Percentiles rank a stretch among this genome's conserved stretches.
These are phyloP conservation scores for Aspergillus hiratsukae DNA, from an alignment of 2,329 filamentous ascomycete species.

Conservation along the genomic window DNA sequence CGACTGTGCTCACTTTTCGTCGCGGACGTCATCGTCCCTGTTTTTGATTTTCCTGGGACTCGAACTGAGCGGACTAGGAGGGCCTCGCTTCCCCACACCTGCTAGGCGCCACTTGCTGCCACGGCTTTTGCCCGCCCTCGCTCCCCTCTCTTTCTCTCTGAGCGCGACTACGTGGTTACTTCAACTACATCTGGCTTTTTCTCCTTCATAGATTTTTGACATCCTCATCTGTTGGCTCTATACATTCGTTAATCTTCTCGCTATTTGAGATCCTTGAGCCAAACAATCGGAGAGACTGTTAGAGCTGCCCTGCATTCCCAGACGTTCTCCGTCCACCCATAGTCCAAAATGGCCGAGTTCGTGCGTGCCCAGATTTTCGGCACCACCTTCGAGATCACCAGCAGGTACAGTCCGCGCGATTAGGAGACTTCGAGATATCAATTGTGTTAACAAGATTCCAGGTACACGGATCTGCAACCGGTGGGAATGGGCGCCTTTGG, in stretches of 20 bases:
- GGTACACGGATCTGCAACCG: slow-evolving; percentile 95
- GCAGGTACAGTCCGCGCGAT: slow-evolving; percentile 60
- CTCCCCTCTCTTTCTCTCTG: slow-evolving; percentile 13
- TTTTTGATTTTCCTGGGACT: slow-evolving; percentile 19
- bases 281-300: not conserved
- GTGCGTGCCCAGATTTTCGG: slow-evolving; percentile 99
- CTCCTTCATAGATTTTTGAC: slow-evolving; percentile 4
- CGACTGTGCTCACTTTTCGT: slow-evolving; percentile 18
- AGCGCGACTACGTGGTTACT: slow-evolving; percentile 14
- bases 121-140: slow-evolving; percentile 15
- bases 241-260: slow-evolving; percentile 1
- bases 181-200: slow-evolving; percentile 7
- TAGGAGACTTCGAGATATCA: not conserved
- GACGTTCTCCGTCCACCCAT: slow-evolving; percentile 10
- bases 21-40: slow-evolving; percentile 31
- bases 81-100: slow-evolving; percentile 28
- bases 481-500: slow-evolving; percentile 99
- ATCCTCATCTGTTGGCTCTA: not conserved
- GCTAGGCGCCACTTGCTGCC: slow-evolving; percentile 15
- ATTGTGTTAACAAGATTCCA: slow-evolving; percentile 40
- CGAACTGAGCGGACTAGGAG: slow-evolving; percentile 12
- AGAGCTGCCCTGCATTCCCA: slow-evolving; percentile 3
- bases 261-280: not conserved
- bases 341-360: slow-evolving; percentile 87
- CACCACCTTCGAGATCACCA: slow-evolving; percentile 99